Evolutionary conservation across 192 early-diverging fungal genomes (phyloP), one percentile per base, ranked within the genome.

Genomic region (Dispira simplex): DNA sequence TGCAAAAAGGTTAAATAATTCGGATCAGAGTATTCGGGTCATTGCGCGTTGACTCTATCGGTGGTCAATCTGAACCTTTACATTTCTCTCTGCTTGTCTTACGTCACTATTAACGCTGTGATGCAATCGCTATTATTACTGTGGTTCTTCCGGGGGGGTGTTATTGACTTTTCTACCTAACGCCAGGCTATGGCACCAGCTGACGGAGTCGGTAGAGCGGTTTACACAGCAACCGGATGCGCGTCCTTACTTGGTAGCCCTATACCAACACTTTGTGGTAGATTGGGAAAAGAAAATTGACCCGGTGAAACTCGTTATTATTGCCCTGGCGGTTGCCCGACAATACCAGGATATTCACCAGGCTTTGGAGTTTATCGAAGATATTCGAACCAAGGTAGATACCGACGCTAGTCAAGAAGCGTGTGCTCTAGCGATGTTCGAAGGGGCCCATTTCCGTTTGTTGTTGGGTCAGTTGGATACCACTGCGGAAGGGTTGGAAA

Each of bases 271-370:
- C 65, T 99, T 99, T 76, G 84, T 99, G 25, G 71, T 77, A 9
- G 94, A 99, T 63, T 99, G 89, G 88, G 87, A 91, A 65, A 80
- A 78, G 70, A 88, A 94, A 72, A 92, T 99, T 87, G 98, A 95
- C 81, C 85, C 90, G 71, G 77, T 96, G 43, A 91, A 88, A 64
- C 77, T 96, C 49, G 92, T 98, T 0, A 75, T 81, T 59, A 85
- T 93, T 75, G 90, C 88, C 1, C 66, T 91, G 21, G 77, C 79
- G 56, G 91, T 87, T 10, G 83, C 84, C 43, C 75, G 76, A 51
- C 90, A 88, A 76, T 83, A 85, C 56, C 73, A 76, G 72, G 90
- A 60, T 21, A 44, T 67, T 39, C 58, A 82, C 20, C 78, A 81
- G 43, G 82, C 91, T 0, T 78, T 89, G 13, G 82, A 79, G 44